Evolutionary conservation across 805 yeast species (phyloP), one percentile per base, ranked within the genome.

Genomic region (Henningerozyma blattae): DNA sequence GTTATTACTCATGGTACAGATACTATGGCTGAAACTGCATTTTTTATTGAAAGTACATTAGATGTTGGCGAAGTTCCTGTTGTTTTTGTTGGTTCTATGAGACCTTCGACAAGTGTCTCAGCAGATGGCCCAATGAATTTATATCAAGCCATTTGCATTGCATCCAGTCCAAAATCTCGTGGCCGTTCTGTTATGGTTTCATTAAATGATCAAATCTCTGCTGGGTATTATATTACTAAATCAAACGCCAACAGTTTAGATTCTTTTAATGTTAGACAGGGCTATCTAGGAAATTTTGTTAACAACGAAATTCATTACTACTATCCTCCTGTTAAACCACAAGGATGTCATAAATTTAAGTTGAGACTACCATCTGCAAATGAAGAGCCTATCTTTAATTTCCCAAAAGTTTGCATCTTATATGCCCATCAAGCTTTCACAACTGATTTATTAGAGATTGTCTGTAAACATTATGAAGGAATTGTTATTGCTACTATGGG

Each of bases 1-100:
- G 81, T 75, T 28, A 69, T 75, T 26, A 75, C 81, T 1, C 83
- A 75, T 50, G 83, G 83, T n/a, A 75, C 83, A 6, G 83, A 75
- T 45, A 71, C 81, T 2, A 62, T 74, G 59, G 75, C 77, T 33
- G 83, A 75, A 48, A 75, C 83, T 6, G 72, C 80, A 0, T 75
- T 75, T 47, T 75, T 75, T 50, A 54, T 75, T 25, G 78, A 75
- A 40, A 56, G 68, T 34, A 58, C 67, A 4, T 53, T 64, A 30
- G 63, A 61, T 35, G 45, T 57, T 36, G 65, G 65, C 40, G 63
- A 61, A 22, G 53, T 74, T 36, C 82, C 82, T 4, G 68, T 77
- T 34, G 83, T 76, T 4, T 58, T 77, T 50, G 76, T 80, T 32
- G 86, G 86, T 2, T 71, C 80, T 5, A 77, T 77, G 86, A 65